Percentiles rank a stretch among this genome's conserved stretches.
phyloP scores from a whole-genome alignment of 495 filamentous ascomycete species.

The Amorphotheca resinae region DNA sequence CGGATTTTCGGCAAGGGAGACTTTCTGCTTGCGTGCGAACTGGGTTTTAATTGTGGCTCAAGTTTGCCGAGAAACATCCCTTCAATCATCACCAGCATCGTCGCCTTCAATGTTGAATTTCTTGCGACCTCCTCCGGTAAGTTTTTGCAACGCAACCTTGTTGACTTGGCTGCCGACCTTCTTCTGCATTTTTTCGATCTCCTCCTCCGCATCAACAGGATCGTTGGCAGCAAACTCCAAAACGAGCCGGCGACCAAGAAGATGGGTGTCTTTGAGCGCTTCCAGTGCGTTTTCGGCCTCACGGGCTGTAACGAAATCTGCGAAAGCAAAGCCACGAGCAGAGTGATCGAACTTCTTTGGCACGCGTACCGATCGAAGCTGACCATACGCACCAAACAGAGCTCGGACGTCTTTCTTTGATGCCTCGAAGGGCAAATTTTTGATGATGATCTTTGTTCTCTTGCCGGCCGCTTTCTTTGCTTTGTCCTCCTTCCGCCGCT shows the following conservation, averaged over 20 bases:
- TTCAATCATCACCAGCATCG: constrained; percentile 15
- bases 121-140: constrained; percentile 69
- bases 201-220: constrained; percentile 80
- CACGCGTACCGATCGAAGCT: constrained; percentile 80
- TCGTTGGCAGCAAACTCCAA: constrained; percentile 82
- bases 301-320: constrained; percentile 81
- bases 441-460: constrained; percentile 89
- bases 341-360: constrained; percentile 86
- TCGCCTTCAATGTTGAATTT: constrained; percentile 62
- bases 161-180: constrained; percentile 81
- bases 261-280: constrained; percentile 82
- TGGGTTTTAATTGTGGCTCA: constrained; percentile 5
- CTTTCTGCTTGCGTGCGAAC: background rate
- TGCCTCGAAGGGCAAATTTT: constrained; percentile 94
- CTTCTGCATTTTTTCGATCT: constrained; percentile 90
- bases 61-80: constrained; percentile 2
- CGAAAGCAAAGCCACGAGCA: constrained; percentile 91
- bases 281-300: constrained; percentile 92
- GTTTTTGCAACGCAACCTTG: constrained; percentile 75
- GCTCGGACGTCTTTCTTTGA: constrained; percentile 76
- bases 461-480: constrained; percentile 60
- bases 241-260: constrained; percentile 77
- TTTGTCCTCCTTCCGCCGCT: constrained; percentile 65
- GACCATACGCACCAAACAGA: constrained; percentile 79
- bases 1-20: constrained; percentile 2